Base-by-base conservation (phyloP, 441 rosid genomes). In the Euphorbia schlechtendalii region DNA sequence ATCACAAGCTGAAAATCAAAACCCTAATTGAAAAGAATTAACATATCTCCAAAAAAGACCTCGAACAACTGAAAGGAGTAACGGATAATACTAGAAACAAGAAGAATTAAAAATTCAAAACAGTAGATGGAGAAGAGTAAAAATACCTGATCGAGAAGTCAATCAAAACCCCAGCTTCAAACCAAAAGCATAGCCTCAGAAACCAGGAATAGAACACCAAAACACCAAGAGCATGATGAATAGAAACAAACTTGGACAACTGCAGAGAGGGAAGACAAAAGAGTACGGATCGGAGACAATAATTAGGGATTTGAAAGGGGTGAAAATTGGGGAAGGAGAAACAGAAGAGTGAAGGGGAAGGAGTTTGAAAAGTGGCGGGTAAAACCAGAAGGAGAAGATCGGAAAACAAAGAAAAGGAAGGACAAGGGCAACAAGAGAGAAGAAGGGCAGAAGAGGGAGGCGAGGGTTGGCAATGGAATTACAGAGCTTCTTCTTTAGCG, bases 401-500 rank as follows among this genome's bases (percentile, higher is more conserved):
- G 76, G 72, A 58, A 61, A 48, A 27, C 12, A 46, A 63, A 59
- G 69, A 69, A 59, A 74, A 69, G 74, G 74, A 66, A 73, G 71
- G 9, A 27, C 63, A 68, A 64, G 72, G 71, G 70, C 63, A 70
- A 32, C 38, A 59, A 58, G 1, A 36, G 28, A 40, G 61, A 17
- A 61, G 59, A 66, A 71, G 94, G 89, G 86, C 81, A 82, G 87
- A 78, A 86, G 89, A 69, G 91, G 86, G 69, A 9, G 59, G 68
- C 25, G 68, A 80, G 83, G 92, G 86, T 28, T 70, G 73, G 64
- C 66, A 79, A 73, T 74, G 83, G 77, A 79, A 78, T 56, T 77
- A 65, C 78, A 43, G 77, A 25, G 51, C 20, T 63, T 30, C 38
- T 7, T 22, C 18, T 2, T 32, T 53, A 18, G 8, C 12, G 41